phyloP scores from a whole-genome alignment of 257 asterid genomes.

The Nicotiana obtusifolia region DNA sequence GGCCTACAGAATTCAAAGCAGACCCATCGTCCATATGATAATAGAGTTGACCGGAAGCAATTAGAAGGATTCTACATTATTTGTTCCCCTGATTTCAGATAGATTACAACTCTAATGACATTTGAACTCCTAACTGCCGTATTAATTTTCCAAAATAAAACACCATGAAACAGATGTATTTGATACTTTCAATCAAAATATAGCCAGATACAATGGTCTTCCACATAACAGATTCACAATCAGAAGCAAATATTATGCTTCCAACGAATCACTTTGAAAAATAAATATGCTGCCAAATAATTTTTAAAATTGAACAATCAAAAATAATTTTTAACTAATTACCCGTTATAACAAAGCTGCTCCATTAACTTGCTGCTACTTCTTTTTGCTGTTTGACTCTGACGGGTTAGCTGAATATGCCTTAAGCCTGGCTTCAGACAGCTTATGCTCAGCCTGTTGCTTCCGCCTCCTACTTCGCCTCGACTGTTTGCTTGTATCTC shows the following conservation, averaged over 20 bases:
- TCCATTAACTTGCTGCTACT: constrained; percentile 9
- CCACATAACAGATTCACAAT: background rate
- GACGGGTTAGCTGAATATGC: constrained; percentile 53
- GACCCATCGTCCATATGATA: background rate
- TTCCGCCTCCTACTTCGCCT: constrained; percentile 44
- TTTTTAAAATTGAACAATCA: no score
- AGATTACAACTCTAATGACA: background rate
- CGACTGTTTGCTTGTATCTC: constrained; percentile 26
- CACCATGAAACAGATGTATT: constrained; percentile 8
- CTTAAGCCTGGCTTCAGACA: constrained; percentile 37
- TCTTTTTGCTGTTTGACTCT: constrained; percentile 51
- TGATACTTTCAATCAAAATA: background rate
- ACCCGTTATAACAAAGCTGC: constrained; percentile 9
- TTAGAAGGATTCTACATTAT: background rate
- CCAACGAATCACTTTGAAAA: background rate
- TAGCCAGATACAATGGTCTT: background rate
- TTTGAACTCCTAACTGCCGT: background rate
- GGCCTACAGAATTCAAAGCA: background rate
- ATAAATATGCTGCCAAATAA: background rate
- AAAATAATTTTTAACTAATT: background rate
- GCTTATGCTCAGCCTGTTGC: constrained; percentile 46
- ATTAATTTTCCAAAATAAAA: background rate
- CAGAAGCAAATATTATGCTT: background rate
- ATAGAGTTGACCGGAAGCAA: background rate
- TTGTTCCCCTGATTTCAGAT: background rate